phyloP scores from a whole-genome alignment of 441 rosid genomes.

The Aleurites moluccanus region DNA sequence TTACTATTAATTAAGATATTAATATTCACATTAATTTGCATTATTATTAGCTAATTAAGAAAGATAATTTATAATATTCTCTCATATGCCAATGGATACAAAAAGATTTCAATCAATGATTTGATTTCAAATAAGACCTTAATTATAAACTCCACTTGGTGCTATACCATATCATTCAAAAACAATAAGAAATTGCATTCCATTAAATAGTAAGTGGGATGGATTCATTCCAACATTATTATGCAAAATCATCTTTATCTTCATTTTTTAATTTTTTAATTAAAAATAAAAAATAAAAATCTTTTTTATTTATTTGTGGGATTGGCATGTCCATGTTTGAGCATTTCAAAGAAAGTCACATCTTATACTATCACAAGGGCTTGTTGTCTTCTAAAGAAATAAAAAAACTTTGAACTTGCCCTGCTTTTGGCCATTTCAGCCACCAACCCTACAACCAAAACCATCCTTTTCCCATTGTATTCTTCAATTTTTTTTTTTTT shows the following conservation, averaged over 20 bases:
- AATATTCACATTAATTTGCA: too few species aligned
- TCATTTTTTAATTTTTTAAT: not conserved
- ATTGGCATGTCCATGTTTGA: conserved; percentile 1
- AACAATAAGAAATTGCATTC: too few species aligned
- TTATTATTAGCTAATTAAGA: not conserved
- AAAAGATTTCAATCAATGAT: not conserved
- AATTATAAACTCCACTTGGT: not conserved
- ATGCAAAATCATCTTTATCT: not conserved
- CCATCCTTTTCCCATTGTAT: not conserved
- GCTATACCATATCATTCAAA: too few species aligned
- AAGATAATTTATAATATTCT: not conserved
- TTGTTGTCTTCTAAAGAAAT: not conserved
- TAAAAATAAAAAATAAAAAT: not conserved
- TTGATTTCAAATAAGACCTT: not conserved
- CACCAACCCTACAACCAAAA: not conserved
- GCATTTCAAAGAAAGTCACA: not conserved
- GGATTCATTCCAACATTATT: not conserved
- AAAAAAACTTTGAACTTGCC: conserved; percentile 8
- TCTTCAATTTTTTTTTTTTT: not conserved
- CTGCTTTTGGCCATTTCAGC: not conserved
- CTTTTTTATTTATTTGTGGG: not conserved
- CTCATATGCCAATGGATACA: not conserved
- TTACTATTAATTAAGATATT: too few species aligned
- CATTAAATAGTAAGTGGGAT: not conserved
- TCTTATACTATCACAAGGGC: not conserved